phyloP scores from a whole-genome alignment of 164 flowering plant genomes.

The Houttuynia cordata region DNA sequence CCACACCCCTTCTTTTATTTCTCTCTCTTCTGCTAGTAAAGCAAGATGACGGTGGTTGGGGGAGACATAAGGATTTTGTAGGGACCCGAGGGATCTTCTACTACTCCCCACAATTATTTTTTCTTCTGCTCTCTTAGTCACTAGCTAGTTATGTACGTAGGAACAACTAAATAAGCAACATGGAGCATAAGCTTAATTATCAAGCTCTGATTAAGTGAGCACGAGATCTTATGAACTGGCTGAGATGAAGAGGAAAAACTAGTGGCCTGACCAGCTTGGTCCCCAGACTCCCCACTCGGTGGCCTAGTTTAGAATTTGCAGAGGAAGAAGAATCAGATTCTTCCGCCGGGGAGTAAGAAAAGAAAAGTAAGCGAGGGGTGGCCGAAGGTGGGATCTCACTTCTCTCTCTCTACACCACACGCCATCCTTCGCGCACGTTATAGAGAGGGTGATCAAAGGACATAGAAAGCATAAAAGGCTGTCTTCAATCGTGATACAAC shows the following conservation, averaged over 20 bases:
- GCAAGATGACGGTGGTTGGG: conserved; percentile 7
- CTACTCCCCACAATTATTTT: conserved; percentile 29
- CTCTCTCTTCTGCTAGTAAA: conserved; percentile 12
- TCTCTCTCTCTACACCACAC: no score
- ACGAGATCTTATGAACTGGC: background rate
- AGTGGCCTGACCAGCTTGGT: background rate
- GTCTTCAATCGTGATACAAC: no score
- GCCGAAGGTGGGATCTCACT: background rate
- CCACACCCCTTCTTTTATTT: conserved; percentile 11
- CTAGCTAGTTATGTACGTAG: background rate
- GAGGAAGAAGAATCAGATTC: conserved; percentile 2
- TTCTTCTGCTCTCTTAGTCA: background rate
- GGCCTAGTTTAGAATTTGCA: background rate
- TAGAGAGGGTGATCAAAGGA: no score
- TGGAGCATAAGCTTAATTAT: background rate
- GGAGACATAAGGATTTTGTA: conserved; percentile 51
- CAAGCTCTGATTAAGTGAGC: background rate
- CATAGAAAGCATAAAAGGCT: no score
- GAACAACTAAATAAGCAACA: background rate
- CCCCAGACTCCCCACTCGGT: background rate
- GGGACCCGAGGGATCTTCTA: conserved; percentile 48
- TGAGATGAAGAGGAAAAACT: no score
- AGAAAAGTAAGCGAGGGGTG: background rate
- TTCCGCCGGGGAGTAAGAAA: conserved; percentile 1
- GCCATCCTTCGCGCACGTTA: no score